Base-by-base conservation (phyloP, 1,284 basidiomycete species). In the Porogramme epimiltina region DNA sequence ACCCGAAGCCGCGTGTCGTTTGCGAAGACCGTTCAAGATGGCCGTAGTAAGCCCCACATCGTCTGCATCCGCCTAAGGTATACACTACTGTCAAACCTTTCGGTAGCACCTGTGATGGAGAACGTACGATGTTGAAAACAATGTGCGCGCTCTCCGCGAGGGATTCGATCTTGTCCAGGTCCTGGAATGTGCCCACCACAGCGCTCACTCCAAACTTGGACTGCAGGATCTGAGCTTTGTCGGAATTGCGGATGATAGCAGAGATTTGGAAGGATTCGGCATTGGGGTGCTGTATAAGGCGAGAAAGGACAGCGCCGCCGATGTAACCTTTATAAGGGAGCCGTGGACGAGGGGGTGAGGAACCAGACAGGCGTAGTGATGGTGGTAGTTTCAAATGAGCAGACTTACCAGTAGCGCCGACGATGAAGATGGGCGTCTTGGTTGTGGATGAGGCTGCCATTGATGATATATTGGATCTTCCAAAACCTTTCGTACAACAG, bases 21-120 rank as follows among this genome's bases (percentile, higher is more conserved):
- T 72, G 64, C 71, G 75, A 47, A 78, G 54, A 1, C 80, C 80
- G 10, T 60, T 63, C 37, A 82, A 56, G n/a, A 76, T 75, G 1
- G 75, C 74, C 31, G 71, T 56, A 0, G 72, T 70, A 2, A 75
- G 71, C 10, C 60, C 62, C 3, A 74, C 52, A 47, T 76, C 66
- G 48, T 78, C 76, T 16, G 67, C 65, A 52, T 78, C 72, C 0
- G 76, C 76, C 77, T 78, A 20, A 8, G 13, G 6, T 20, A 18
- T 13, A 31, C 2, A 23, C n/a, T n/a, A n/a, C n/a, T 18, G 23
- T 23, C 60, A 9, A 65, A 55, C 15, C 28, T 31, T 13, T 8
- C 6, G 28, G 28, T 13, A 31, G 28, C 13, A 31, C 28, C 6
- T 31, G 28, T 8, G n/a, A 5, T 16, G 18, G 13, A n/a, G 24